Evolutionary conservation across 2,329 filamentous ascomycete genomes (phyloP).

Genomic region (Colletotrichum endophyticum): DNA sequence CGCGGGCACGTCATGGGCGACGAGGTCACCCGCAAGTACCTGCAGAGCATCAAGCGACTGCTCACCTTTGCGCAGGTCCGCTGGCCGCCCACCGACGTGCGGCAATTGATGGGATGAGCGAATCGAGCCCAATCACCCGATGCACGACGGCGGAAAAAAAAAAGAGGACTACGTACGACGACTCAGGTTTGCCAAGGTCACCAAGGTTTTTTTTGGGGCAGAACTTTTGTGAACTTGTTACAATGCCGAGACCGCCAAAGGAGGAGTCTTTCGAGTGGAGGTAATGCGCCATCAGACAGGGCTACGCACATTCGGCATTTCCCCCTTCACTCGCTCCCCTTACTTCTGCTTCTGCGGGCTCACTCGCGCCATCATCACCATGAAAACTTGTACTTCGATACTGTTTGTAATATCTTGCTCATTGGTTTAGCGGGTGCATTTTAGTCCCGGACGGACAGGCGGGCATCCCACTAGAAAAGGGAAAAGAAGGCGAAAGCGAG

Average conservation of each 20-base stretch:
- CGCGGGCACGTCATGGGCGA: slow-evolving; percentile 97
- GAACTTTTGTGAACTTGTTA: background rate
- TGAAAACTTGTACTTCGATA: background rate
- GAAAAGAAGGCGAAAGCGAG: background rate
- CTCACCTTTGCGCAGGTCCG: slow-evolving; percentile 95
- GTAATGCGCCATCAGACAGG: background rate
- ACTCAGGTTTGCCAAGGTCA: background rate
- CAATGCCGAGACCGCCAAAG: background rate
- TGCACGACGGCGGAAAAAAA: background rate
- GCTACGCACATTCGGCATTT: background rate
- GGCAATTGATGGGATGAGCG: slow-evolving; percentile 88
- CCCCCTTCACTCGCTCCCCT: background rate
- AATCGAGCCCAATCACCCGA: background rate
- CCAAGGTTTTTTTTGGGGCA: background rate
- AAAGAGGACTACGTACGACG: background rate
- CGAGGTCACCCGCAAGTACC: slow-evolving; percentile 91
- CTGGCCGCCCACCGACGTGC: slow-evolving; percentile 91
- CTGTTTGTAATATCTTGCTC: slow-evolving; percentile 5
- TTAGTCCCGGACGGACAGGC: background rate
- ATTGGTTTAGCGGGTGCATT: slow-evolving; percentile 6
- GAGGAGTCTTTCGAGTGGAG: background rate
- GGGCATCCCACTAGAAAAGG: background rate
- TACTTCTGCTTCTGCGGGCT: background rate
- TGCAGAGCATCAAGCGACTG: slow-evolving; percentile 97
- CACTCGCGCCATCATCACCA: background rate